Evolutionary conservation across 352 stramenopile species (phyloP).

Genomic region (Phytopythium ostracodes): DNA sequence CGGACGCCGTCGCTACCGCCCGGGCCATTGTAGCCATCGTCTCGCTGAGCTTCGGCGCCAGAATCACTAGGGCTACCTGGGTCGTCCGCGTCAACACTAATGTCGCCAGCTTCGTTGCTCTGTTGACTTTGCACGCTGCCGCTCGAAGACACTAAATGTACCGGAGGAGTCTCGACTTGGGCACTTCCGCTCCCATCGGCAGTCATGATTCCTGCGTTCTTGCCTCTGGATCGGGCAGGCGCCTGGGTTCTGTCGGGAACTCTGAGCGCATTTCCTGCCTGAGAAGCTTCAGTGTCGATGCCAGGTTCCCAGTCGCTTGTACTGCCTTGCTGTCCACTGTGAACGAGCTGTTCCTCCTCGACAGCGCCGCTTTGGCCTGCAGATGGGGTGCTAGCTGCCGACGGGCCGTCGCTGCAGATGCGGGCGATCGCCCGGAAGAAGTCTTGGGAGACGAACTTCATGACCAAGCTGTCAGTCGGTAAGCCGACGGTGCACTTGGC

Average conservation of each 20-base stretch:
- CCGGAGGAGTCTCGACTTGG: neutral
- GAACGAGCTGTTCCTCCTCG: too few relatives aligned
- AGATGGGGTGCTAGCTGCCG: neutral
- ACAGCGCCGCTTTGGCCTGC: neutral
- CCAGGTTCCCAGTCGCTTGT: neutral
- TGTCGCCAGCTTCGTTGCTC: neutral
- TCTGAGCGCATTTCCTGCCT: neutral
- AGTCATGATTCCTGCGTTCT: neutral
- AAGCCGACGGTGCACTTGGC: slow-evolving; percentile 19
- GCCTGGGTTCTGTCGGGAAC: neutral
- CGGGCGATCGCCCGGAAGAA: slow-evolving; percentile 23
- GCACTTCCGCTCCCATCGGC: neutral
- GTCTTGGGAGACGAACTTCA: slow-evolving; percentile 19
- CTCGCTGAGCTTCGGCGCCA: neutral
- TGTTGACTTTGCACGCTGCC: neutral
- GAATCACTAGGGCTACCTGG: neutral
- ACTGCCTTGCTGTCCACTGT: too few relatives aligned
- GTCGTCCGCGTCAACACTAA: too few relatives aligned
- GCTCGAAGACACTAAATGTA: neutral
- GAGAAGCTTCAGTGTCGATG: neutral
- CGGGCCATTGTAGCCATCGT: too few relatives aligned
- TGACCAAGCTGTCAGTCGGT: slow-evolving; percentile 20
- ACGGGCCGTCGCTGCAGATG: slow-evolving; percentile 13
- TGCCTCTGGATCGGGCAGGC: neutral
- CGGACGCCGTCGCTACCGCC: too few relatives aligned